Evolutionary conservation across 108 stramenopile genomes (phyloP), one percentile per base, ranked within the genome.

Genomic region (Chaetoceros tenuissimus): DNA sequence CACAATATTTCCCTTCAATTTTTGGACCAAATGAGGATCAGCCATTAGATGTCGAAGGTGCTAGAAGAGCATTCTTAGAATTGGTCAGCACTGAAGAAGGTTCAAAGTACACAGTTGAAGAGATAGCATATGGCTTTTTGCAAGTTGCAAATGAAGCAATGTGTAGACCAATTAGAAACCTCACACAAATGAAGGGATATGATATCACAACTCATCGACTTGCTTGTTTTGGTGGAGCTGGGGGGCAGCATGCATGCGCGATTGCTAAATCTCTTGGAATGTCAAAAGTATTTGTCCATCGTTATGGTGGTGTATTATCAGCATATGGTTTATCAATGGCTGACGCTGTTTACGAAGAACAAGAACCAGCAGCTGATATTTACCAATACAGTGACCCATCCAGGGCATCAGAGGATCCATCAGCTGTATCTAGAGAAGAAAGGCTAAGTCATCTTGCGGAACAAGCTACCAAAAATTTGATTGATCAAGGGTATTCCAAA

Each of bases 91-190:
- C 87, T 18, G 75, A 83, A 23, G 85, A 84, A 46, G 79, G 81
- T 0, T 55, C 56, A 40, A 84, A 82, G 3, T 66, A 79, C 46
- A 70, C 73, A 5, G 75, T 77, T 17, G 91, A 87, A 65, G 94
- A 97, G 57, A 69, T 99, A 18, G 98, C 98, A 2, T 92, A 74
- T 64, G 98, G 98, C 5, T 99, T 99, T 64, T 62, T 99, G 44
- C 81, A 92, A 66, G 96, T 99, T 10, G 98, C 98, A 63, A 99
- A 97, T 71, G 98, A 99, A 63, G 96, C 98, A 50, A 99, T 99
- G 98, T 97, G 97, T 65, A 84, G 98, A 19, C 98, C 98, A 1
- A 98, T 99, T 71, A 87, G 98, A 28, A 97, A 97, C 63, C 73
- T 99, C 44, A 99, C 97, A 28, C 96, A 97, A 70, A 98, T 98